Evolutionary conservation across 768 basidiomycete genomes (phyloP), one percentile per base, ranked within the genome.

Genomic region (Daedaleopsis nitida): DNA sequence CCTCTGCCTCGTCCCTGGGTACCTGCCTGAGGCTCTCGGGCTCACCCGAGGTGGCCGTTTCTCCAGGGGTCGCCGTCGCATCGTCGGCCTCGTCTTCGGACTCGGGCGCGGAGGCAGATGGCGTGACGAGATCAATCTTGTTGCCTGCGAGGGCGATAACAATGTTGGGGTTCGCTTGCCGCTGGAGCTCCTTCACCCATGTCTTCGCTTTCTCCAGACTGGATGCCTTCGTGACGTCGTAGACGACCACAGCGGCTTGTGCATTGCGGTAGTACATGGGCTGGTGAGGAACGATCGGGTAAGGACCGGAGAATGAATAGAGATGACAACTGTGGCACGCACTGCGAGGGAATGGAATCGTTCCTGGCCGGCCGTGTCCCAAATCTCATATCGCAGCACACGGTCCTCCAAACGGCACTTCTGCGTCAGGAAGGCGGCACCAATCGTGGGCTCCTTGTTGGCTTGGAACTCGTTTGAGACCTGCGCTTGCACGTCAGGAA

Each of bases 221-320:
- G 59, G 90, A 84, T 48, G 93, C 91, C 76, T 98, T 97, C 52
- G 96, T 98, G 58, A 98, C 88, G 73, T 98, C 97, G 75, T 98
- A 98, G 19, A 98, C 96, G 10, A 99, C 97, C 44, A 98, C 95
- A 35, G 96, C 96, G 4, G 96, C 96, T 74, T 96, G 93, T 9
- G 96, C 94, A 70, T 98, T 98, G 70, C 97, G 92, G 75, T 97
- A 98, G 75, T 97, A 97, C 96, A 98, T 98, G 49, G 97, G 96
- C 91, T 93, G 58, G 55, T 55, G 64, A 24, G 2, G 12, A 35
- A 45, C 21, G 6, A 37, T 48, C 62, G 63, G 57, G 52, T 24
- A 39, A 24, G 5, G 7, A 39, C 27, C 32, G 8, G 7, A 14
- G 27, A 32, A n/a, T n/a, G 52, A 23, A 1, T 51, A 11, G 6